Evolutionary conservation across 1,284 basidiomycete genomes (phyloP), one percentile per base, ranked within the genome.

Genomic region (Xerocomus minutiporus): DNA sequence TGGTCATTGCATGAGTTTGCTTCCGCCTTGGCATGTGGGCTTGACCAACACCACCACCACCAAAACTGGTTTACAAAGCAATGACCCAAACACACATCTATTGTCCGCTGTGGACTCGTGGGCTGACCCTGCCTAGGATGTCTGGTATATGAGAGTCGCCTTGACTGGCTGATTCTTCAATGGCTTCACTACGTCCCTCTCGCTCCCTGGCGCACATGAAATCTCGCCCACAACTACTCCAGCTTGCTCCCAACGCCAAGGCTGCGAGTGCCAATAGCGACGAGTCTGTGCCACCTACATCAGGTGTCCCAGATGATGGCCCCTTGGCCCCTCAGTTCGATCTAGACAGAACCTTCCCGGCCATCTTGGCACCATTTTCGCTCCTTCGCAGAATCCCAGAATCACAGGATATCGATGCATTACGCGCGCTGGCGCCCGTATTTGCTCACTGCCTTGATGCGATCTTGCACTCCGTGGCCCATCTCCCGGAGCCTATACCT

Each of bases 271-370:
- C 61, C 15, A 23, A 36, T 29, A 64, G 59, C 48, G 39, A 63
- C 8, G 44, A 61, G 12, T 51, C 57, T 20, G 54, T 45, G 0
- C 48, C 49, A 1, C 45, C 65, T 5, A 53, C 47, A 1, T 52
- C 61, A 7, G 26, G 28, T 8, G 28, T 51, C 15, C 20, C 50
- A 8, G 44, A 42, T 31, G 25, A 26, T 17, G 34, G 7, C 36
- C 5, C 31, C 29, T 23, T 17, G 12, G 2, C 12, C 36, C 52
- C 54, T 31, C 54, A 36, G 3, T 71, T 71, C 44, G 55, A 71
- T 44, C 62, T 68, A 17, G 60, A 71, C 17, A 62, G 39, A 36
- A 53, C 67, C n/a, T 71, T 71, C 43, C 68, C 68, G 2, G 62
- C 67, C 2, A 68, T 71, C 52, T 41, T 68, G 47, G 46, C 46